These are phyloP conservation scores for Scheffersomyces illinoinensis DNA, from an alignment of 1,139 yeast species.

Conservation along the genomic window DNA sequence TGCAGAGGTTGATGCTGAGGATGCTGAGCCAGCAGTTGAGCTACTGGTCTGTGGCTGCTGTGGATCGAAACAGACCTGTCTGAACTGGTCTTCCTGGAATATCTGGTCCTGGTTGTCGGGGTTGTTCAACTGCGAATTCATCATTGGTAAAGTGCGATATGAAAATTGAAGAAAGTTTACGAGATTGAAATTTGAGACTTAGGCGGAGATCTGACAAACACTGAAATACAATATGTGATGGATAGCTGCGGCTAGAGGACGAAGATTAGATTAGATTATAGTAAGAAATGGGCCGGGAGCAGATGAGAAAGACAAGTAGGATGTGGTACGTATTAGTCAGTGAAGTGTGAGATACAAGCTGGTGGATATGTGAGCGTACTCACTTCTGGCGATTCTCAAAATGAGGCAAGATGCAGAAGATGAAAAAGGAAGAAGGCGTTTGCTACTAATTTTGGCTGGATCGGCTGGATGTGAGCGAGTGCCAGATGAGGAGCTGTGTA, in stretches of 20 bases:
- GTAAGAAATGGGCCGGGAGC: not conserved
- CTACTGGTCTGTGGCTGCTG: constrained; percentile 15
- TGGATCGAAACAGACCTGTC: constrained; percentile 36
- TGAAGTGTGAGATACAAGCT: not conserved
- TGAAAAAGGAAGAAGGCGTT: constrained; percentile 5
- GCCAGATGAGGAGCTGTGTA: constrained; percentile 3
- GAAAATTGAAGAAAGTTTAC: not conserved
- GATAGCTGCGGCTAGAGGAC: not conserved
- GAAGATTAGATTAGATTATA: not conserved
- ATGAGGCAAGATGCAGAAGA: constrained; percentile 6
- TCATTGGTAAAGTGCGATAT: constrained; percentile 14
- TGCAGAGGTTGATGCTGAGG: constrained; percentile 7
- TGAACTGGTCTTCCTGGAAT: constrained; percentile 32
- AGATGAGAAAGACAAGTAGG: not conserved
- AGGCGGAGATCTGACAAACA: not conserved
- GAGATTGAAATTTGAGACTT: not conserved
- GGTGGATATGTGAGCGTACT: not conserved
- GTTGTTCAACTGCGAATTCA: constrained; percentile 31
- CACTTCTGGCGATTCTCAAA: constrained; percentile 1
- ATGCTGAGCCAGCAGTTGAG: constrained; percentile 9
- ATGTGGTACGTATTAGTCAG: not conserved
- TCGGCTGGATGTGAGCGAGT: not conserved
- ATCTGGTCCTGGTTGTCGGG: constrained; percentile 34
- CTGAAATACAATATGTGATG: not conserved
- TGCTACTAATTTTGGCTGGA: not conserved